Conservation (phyloP, 495 filamentous ascomycete genomes). For the Acidomyces sp. region DNA sequence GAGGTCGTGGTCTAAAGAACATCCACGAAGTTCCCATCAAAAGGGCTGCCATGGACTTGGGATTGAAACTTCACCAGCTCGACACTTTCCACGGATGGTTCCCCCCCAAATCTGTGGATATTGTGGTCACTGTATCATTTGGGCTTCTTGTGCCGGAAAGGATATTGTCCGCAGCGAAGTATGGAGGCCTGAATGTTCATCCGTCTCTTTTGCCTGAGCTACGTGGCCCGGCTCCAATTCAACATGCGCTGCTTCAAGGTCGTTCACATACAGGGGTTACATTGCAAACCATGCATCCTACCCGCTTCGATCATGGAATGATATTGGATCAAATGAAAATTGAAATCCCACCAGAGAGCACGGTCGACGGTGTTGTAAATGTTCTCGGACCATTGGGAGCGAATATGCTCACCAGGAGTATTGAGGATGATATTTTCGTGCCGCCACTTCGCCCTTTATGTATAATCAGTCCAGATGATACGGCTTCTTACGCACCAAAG, state of each 20-base stretch:
- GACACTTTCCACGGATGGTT: constrained; percentile 75
- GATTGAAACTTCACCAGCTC: constrained; percentile 56
- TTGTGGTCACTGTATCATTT: constrained; percentile 93
- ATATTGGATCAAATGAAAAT: constrained; percentile 59
- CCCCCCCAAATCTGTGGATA: constrained; percentile 55
- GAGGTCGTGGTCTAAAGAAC: constrained; percentile 61
- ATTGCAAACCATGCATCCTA: constrained; percentile 69
- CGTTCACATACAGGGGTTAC: constrained; percentile 52
- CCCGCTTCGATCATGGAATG: constrained; percentile 61
- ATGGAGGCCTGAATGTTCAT: constrained; percentile 87
- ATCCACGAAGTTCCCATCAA: constrained; percentile 56
- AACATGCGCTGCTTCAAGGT: constrained; percentile 57
- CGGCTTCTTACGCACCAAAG: constrained; percentile 34
- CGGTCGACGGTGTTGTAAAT: constrained; percentile 27
- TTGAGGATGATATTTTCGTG: constrained; percentile 45
- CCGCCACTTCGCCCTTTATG: constrained; percentile 38
- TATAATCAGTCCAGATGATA: background rate
- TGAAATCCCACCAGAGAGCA: constrained; percentile 30
- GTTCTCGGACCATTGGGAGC: constrained; percentile 32
- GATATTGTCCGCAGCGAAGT: constrained; percentile 52
- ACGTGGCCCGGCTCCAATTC: constrained; percentile 52
- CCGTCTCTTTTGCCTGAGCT: constrained; percentile 85
- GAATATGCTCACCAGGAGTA: constrained; percentile 22
- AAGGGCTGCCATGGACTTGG: constrained; percentile 44
- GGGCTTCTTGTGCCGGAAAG: constrained; percentile 74